Evolutionary conservation across 2,329 filamentous ascomycete species (phyloP).

Genomic region (Trichoderma sp.): DNA sequence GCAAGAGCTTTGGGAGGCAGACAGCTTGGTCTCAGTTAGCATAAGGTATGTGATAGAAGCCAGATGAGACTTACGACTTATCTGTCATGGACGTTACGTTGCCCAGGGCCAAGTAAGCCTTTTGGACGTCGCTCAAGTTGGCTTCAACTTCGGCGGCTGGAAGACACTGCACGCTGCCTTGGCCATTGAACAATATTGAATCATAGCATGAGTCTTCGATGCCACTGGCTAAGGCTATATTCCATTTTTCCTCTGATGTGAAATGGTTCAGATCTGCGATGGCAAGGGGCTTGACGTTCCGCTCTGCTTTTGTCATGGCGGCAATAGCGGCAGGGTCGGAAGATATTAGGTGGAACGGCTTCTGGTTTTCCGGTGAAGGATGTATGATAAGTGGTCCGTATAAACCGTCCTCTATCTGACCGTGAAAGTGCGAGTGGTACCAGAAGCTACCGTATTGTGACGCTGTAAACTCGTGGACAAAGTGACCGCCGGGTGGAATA

Average conservation of each 20-base stretch:
- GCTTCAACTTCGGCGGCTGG: constrained; percentile 48
- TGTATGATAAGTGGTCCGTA: constrained; percentile 60
- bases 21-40: not conserved
- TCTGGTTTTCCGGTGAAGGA: constrained; percentile 37
- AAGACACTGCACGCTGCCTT: constrained; percentile 59
- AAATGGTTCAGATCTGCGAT: constrained; percentile 61
- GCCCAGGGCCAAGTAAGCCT: constrained; percentile 36
- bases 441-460: constrained; percentile 62
- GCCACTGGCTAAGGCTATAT: constrained; percentile 49
- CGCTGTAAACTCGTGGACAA: constrained; percentile 59
- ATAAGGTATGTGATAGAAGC: not conserved
- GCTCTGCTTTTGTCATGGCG: constrained; percentile 55
- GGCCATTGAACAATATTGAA: constrained; percentile 64
- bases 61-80: constrained; percentile 42
- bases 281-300: constrained; percentile 51
- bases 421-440: constrained; percentile 62
- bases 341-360: constrained; percentile 56
- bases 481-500: constrained; percentile 54
- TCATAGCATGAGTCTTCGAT: constrained; percentile 62
- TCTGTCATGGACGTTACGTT: constrained; percentile 44
- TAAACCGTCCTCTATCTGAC: constrained; percentile 63
- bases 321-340: constrained; percentile 41
- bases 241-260: constrained; percentile 53
- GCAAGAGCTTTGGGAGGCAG: not conserved
- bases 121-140: constrained; percentile 42